Evolutionary conservation across 306 rosid species (phyloP), one percentile per base, ranked within the genome.

Genomic region (Cucumis hystrix): DNA sequence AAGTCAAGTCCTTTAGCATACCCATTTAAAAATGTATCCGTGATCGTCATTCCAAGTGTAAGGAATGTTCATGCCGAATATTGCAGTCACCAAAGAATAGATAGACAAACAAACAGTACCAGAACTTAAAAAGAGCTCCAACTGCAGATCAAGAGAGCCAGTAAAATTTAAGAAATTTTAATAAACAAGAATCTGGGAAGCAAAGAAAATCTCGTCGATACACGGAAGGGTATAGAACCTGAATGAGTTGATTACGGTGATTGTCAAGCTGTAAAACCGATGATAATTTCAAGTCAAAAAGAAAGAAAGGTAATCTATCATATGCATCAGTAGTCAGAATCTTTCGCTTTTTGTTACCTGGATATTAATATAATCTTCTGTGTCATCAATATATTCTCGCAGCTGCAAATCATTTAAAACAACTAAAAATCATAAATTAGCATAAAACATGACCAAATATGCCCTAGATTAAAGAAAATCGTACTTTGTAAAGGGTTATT

Each of bases 311-410:
- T 1, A 10, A 43, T 12, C 5, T 3, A 68, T 43, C 37, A 68
- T 23, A 23, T 43, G 74, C 56, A 70, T 23, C 58, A 25, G 75
- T 23, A 45, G 59, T 23, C 14, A 2, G 10, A 70, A 23, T 7
- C 54, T 70, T 45, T 52, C n/a, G 21, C 11, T 9, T 20, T 35
- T 74, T 11, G 6, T 80, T 54, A 91, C 98, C 89, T 91, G 98
- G 60, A 91, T 93, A 78, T 93, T 93, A 59, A 93, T 89, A 82
- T 93, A 93, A 84, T 93, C 98, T 85, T 93, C 98, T 10, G 98
- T 91, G 67, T 91, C 97, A 63, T 92, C 96, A 16, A 92, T 89
- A 60, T 92, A 92, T 62, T 89, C 93, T 80, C 93, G 85, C 39
- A 93, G 83, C 98, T 93, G 90, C 77, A 86, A 82, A 81, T 49